phyloP scores from a whole-genome alignment of 441 rosid genomes.

The Adansonia gregorii region DNA sequence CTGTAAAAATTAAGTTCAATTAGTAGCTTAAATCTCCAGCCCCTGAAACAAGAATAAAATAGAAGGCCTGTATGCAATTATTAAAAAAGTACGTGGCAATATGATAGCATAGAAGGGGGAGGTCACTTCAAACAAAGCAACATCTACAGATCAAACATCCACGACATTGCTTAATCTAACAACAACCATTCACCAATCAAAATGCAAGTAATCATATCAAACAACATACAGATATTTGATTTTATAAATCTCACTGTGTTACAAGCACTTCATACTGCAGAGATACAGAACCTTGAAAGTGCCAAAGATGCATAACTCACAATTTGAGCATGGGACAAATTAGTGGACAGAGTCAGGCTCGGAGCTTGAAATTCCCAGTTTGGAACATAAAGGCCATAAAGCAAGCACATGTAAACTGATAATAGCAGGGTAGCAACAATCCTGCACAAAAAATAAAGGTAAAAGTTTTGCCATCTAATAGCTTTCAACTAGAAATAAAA shows the following conservation, averaged over 20 bases:
- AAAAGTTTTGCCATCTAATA: slow-evolving; percentile 16
- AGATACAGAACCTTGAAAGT: not conserved
- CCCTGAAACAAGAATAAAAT: slow-evolving; percentile 9
- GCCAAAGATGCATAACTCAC: slow-evolving; percentile 40
- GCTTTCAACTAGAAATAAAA: slow-evolving; percentile 5
- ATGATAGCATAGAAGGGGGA: not conserved
- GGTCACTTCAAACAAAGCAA: slow-evolving; percentile 3
- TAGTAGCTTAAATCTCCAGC: slow-evolving; percentile 1
- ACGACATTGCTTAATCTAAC: not conserved
- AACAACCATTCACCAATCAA: not conserved
- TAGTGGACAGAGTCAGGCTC: slow-evolving; percentile 25
- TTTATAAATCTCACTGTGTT: not conserved
- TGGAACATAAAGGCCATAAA: slow-evolving; percentile 65
- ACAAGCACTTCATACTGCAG: not conserved
- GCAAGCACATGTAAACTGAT: slow-evolving; percentile 47
- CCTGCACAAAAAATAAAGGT: slow-evolving; percentile 41
- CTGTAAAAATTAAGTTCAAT: slow-evolving; percentile 4
- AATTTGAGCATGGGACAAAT: slow-evolving; percentile 37
- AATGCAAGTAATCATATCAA: slow-evolving; percentile 6
- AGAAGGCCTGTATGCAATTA: not conserved
- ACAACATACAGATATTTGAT: not conserved
- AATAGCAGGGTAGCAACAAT: slow-evolving; percentile 43
- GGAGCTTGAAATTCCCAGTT: slow-evolving; percentile 57
- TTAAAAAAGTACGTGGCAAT: not conserved
- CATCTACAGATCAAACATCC: not conserved